Percentiles rank a stretch among this genome's conserved stretches.
These are phyloP conservation scores for Coleophoma crateriformis DNA, from an alignment of 2,329 filamentous ascomycete genomes.

Conservation along the genomic window DNA sequence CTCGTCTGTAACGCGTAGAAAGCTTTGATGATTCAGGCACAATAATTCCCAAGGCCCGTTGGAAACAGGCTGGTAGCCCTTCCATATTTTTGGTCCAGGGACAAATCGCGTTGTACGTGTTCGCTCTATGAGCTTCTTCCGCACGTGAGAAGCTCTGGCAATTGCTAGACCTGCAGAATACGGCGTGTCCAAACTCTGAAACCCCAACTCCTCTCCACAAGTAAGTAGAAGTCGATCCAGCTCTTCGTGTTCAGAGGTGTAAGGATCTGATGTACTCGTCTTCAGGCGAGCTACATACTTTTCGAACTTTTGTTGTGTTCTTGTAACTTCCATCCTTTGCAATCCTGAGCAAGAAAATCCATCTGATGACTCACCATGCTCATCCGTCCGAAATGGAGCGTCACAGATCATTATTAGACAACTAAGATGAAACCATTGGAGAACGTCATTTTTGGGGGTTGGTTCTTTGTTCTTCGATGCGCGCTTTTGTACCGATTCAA, in stretches of 20 bases:
- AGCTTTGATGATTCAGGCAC: constrained; percentile 11
- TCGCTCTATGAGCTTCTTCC: constrained; percentile 5
- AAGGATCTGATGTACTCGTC: constrained; percentile 7
- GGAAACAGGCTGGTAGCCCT: constrained; percentile 5
- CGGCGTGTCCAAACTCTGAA: constrained; percentile 3
- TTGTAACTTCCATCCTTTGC: constrained; percentile 6
- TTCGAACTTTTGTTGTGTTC: constrained; percentile 9
- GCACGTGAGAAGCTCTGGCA: constrained; percentile 6
- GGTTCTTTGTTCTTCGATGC: constrained; percentile 9
- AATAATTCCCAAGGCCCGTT: constrained; percentile 14
- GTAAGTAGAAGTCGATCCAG: constrained; percentile 10
- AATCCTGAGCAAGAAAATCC: constrained; percentile 5
- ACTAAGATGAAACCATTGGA: constrained; percentile 12
- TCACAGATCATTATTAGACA: constrained; percentile 9
- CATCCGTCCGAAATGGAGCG: neutral
- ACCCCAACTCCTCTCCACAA: constrained; percentile 6
- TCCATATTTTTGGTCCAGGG: constrained; percentile 8
- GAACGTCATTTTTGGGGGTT: constrained; percentile 12
- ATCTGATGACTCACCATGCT: neutral
- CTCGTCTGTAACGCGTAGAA: constrained; percentile 8
- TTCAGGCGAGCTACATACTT: constrained; percentile 11
- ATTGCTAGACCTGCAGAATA: constrained; percentile 5
- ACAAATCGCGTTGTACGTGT: constrained; percentile 10
- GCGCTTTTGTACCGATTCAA: constrained; percentile 8
- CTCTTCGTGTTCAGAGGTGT: constrained; percentile 10